Base-by-base conservation (phyloP, 352 stramenopile species). In the Phytopythium sindhum region DNA sequence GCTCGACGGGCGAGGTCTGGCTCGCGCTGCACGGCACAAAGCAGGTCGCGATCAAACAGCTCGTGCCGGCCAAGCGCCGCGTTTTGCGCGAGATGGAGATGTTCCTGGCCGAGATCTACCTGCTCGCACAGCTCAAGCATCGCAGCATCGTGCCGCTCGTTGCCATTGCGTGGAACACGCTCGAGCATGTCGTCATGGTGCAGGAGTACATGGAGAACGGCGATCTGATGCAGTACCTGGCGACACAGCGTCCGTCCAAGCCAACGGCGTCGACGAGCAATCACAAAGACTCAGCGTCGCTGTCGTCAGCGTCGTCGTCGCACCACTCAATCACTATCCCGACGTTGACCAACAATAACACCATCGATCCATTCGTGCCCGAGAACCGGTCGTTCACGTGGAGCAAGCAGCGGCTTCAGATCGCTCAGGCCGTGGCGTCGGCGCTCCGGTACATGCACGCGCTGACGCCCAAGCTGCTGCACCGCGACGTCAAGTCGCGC, bases 401-500 rank as follows among this genome's bases (percentile, higher is more conserved):
- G 76, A 53, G 70, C 1, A 73, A 74, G 48, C 70, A 85, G 33
- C 84, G 86, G 59, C 66, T 91, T 19, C 66, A 69, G 23, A 77
- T 93, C 37, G 81, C 85, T 8, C 66, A 80, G 60, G 70, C 73
- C 15, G 64, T 91, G 21, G 85, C 81, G 1, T 76, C 72, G 28
- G 89, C 88, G 15, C 73, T 97, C 48, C 64, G 71, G 24, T 97
- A 95, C 68, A 74, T 97, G 50, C 88, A 97, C 66, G 73, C 60
- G 12, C 65, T 89, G 28, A 79, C 68, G 2, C 88, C 87, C n/a
- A 88, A 89, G 59, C 74, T 96, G 59, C 71, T 97, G 26, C 89
- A 97, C 66, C 86, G 84, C 28, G 89, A 97, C 64, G 69, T 97
- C 37, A 97, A 97, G 63, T 91, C 86, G n/a, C 85, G 84, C 31